Percentiles rank a stretch among this genome's conserved stretches.
Conservation (phyloP, 208 protist genomes). For the Leptomonas seymouri region DNA sequence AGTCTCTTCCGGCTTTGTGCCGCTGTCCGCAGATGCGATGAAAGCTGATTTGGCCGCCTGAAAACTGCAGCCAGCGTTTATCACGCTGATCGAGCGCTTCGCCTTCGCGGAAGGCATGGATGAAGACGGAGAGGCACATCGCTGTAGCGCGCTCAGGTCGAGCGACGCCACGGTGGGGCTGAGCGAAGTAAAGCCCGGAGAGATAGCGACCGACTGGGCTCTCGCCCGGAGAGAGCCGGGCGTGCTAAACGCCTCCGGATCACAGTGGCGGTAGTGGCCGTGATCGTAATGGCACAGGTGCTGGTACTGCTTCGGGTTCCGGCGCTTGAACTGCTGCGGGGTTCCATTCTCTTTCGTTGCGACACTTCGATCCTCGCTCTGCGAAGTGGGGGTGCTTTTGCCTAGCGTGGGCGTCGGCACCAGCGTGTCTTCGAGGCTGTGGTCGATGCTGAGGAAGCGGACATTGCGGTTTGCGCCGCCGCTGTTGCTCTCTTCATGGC, state of each 20-base stretch:
- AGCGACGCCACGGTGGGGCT: slow-evolving; percentile 6
- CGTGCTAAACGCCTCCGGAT: background rate
- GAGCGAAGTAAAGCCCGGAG: background rate
- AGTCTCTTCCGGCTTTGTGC: background rate
- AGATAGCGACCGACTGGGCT: background rate
- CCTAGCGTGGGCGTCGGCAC: background rate
- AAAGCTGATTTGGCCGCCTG: background rate
- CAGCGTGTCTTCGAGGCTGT: background rate
- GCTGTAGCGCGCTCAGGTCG: slow-evolving; percentile 1
- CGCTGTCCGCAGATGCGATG: background rate
- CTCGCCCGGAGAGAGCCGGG: background rate
- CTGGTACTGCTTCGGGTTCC: background rate
- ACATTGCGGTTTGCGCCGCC: slow-evolving; percentile 3
- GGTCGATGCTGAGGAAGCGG: background rate
- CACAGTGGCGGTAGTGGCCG: background rate
- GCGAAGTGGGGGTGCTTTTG: slow-evolving; percentile 11
- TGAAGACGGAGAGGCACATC: slow-evolving; percentile 4
- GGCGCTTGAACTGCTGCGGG: slow-evolving; percentile 8
- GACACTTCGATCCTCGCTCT: slow-evolving; percentile 5
- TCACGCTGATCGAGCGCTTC: slow-evolving; percentile 5
- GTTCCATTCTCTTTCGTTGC: slow-evolving; percentile 5
- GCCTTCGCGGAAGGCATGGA: slow-evolving; percentile 8
- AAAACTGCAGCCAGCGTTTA: background rate
- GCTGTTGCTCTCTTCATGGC: slow-evolving; percentile 15
- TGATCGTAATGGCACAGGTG: no score